phyloP scores from a whole-genome alignment of 495 filamentous ascomycete species.

The Amniculicola lignicola region DNA sequence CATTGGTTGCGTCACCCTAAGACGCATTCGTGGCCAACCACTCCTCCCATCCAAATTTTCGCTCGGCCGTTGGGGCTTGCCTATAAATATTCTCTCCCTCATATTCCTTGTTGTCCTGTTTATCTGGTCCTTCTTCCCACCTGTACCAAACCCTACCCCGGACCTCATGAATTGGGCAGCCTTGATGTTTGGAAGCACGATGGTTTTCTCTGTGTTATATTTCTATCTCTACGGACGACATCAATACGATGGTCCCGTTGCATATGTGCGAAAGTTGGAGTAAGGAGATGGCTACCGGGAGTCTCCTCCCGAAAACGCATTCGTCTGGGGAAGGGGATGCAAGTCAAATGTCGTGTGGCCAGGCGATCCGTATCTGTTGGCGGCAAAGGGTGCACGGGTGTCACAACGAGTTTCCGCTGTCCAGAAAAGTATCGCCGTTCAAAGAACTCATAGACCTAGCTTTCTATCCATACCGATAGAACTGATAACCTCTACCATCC shows the following conservation, averaged over 20 bases:
- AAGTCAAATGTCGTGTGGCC: too few species aligned
- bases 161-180: conserved; percentile 20
- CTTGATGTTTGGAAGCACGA: conserved; percentile 7
- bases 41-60: conserved; percentile 50
- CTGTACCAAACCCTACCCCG: conserved; percentile 41
- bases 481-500: too few species aligned
- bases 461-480: too few species aligned
- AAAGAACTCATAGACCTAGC: too few species aligned
- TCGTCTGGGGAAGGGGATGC: too few species aligned
- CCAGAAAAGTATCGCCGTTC: too few species aligned
- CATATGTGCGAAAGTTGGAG: conserved; percentile 10
- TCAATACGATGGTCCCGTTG: conserved; percentile 15
- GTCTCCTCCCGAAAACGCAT: too few species aligned
- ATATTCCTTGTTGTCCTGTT: conserved; percentile 49
- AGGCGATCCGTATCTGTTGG: too few species aligned
- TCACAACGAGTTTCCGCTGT: too few species aligned
- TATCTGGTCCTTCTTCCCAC: conserved; percentile 55
- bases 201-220: conserved; percentile 15
- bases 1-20: conserved; percentile 48
- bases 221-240: conserved; percentile 2
- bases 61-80: conserved; percentile 50
- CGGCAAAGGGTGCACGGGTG: too few species aligned
- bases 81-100: conserved; percentile 49
- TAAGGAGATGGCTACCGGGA: too few species aligned
- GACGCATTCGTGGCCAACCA: conserved; percentile 35